These are phyloP conservation scores for Exophiala phaeomuriformis DNA, from an alignment of 2,329 filamentous ascomycete genomes.

Conservation along the genomic window DNA sequence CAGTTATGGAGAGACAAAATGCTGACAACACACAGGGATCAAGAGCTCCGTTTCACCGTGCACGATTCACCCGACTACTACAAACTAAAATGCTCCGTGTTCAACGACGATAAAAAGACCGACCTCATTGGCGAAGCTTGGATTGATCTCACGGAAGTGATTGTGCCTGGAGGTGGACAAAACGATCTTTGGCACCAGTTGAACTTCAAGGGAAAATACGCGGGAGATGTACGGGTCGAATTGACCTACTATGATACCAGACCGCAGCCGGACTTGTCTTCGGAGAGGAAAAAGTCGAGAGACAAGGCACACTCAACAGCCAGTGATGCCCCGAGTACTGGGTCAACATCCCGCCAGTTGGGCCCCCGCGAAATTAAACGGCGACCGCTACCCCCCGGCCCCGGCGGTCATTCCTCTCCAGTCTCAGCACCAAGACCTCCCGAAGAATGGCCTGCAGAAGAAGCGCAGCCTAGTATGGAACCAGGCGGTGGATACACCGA, in stretches of 20 bases:
- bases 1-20: not conserved
- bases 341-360: constrained; percentile 45
- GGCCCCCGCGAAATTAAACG: constrained; percentile 61
- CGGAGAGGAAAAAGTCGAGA: constrained; percentile 47
- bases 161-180: constrained; percentile 83
- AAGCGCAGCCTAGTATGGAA: constrained; percentile 32
- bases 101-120: constrained; percentile 97
- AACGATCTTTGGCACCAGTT: constrained; percentile 87
- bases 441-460: constrained; percentile 8
- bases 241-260: constrained; percentile 92
- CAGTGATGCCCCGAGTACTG: constrained; percentile 23
- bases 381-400: constrained; percentile 74
- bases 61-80: constrained; percentile 96
- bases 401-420: constrained; percentile 32
- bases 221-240: constrained; percentile 88
- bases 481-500: constrained; percentile 7
- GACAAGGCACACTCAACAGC: constrained; percentile 34
- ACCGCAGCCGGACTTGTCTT: constrained; percentile 65
- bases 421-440: not conserved
- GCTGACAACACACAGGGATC: constrained; percentile 61
- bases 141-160: constrained; percentile 73
- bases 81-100: constrained; percentile 88
- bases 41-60: constrained; percentile 90
- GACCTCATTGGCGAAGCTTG: constrained; percentile 93
- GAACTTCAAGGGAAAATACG: constrained; percentile 86